Evolutionary conservation across 805 yeast species (phyloP), one percentile per base, ranked within the genome.

Genomic region (Hanseniaspora clermontiae): DNA sequence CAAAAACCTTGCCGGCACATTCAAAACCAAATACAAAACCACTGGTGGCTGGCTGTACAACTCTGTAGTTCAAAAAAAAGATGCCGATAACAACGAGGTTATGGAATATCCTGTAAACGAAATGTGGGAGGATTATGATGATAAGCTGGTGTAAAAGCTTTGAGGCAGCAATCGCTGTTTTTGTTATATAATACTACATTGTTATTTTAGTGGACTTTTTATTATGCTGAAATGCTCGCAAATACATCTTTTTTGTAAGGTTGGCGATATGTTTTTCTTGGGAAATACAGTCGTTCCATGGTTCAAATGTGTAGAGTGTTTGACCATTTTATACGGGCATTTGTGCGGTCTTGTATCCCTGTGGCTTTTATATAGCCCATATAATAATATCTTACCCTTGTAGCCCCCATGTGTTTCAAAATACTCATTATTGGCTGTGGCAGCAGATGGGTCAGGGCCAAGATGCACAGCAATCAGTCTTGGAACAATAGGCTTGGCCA

Each of bases 31-130:
- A 19, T 46, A 32, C 14, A 53, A 53, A 39, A 53, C 57, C 10
- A 53, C 49, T 8, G 57, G 57, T 39, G 57, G 57, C 7, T 53
- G 57, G 57, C 48, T 46, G 27, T 45, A 31, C 34, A 39, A 29
- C 31, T 39, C 47, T 11, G 10, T 19, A 20, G 40, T 27, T 24
- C 32, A 19, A 4, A 20, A 29, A 12, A 34, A 10, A 15, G 29
- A 2, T 38, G 43, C 4, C 5, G 46, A 17, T 10, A 27, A 17
- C 31, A 46, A 46, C 5, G 49, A 34, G 40, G 17, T 31, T 17
- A n/a, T 36, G n/a, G 39, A 17, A 8, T 42, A 40, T 42, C 29
- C 32, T 3, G 8, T 40, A 3, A 32, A 50, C 14, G 54, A 50
- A 37, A 32, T 50, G 6, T 51, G 50, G 49, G 50, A 37, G 12